A percentile compares a stretch with the other conserved stretches of the same genome.
These are phyloP conservation scores for Juncus inflexus DNA, from an alignment of 176 grass and related monocot genomes.

Conservation along the genomic window DNA sequence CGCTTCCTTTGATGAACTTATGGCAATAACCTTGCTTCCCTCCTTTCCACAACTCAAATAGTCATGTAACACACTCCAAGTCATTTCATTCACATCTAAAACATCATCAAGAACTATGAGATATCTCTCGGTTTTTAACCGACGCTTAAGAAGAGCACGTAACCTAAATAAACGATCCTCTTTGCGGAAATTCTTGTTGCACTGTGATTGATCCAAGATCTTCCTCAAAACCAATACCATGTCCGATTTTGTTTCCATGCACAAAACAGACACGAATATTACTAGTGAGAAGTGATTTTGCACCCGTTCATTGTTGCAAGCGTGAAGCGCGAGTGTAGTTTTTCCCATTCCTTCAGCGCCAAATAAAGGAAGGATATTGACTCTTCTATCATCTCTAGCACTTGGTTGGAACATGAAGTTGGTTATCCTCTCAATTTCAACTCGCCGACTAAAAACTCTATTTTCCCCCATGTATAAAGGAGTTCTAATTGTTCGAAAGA, in stretches of 20 bases:
- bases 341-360: slow-evolving; percentile 29
- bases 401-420: slow-evolving; percentile 26
- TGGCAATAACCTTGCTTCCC: slow-evolving; percentile 31
- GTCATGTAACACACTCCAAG: slow-evolving; percentile 18
- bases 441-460: slow-evolving; percentile 30
- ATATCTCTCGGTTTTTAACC: slow-evolving; percentile 16
- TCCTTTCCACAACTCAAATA: slow-evolving; percentile 12
- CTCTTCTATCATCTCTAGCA: slow-evolving; percentile 11
- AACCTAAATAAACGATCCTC: slow-evolving; percentile 7
- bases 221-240: slow-evolving; percentile 14
- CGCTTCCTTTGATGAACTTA: slow-evolving; percentile 28
- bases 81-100: slow-evolving; percentile 10
- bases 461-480: slow-evolving; percentile 5
- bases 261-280: slow-evolving; percentile 23
- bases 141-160: not conserved
- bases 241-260: slow-evolving; percentile 14
- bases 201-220: not conserved
- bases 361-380: slow-evolving; percentile 17
- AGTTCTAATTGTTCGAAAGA: slow-evolving; percentile 6
- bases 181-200: not conserved
- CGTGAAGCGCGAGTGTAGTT: slow-evolving; percentile 27
- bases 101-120: slow-evolving; percentile 21
- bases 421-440: slow-evolving; percentile 30
- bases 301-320: slow-evolving; percentile 30
- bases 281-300: slow-evolving; percentile 12